These are phyloP conservation scores for Alisma plantagoaquatica DNA, from an alignment of 106 monocot species.

Conservation along the genomic window DNA sequence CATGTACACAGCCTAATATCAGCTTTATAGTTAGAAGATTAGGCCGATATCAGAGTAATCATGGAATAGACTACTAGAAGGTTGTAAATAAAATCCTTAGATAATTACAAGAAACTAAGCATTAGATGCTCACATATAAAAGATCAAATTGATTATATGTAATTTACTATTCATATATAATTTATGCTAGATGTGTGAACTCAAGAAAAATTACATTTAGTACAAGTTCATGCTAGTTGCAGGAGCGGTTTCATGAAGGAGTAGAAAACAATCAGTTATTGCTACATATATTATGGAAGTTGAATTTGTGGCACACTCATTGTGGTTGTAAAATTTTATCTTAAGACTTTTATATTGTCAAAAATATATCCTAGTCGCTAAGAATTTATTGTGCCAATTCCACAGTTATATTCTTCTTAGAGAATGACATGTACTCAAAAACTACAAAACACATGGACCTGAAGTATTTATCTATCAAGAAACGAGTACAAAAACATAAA, in stretches of 20 bases:
- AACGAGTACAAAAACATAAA: neutral
- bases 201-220: neutral
- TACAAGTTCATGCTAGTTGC: neutral
- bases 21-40: neutral
- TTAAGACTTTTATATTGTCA: neutral
- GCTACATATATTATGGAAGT: neutral
- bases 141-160: neutral
- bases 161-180: neutral
- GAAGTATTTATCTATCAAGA: neutral
- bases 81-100: neutral
- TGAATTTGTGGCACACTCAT: neutral
- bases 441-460: neutral
- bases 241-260: constrained; percentile 1
- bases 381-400: neutral
- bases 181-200: neutral
- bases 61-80: neutral
- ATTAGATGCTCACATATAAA: neutral
- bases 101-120: neutral
- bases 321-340: neutral
- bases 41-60: constrained; percentile 1
- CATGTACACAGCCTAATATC: neutral
- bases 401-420: neutral
- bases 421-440: neutral
- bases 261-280: neutral
- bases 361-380: neutral